Evolutionary conservation across 1,284 basidiomycete genomes (phyloP).

Genomic region (Trichosporon sp.): DNA sequence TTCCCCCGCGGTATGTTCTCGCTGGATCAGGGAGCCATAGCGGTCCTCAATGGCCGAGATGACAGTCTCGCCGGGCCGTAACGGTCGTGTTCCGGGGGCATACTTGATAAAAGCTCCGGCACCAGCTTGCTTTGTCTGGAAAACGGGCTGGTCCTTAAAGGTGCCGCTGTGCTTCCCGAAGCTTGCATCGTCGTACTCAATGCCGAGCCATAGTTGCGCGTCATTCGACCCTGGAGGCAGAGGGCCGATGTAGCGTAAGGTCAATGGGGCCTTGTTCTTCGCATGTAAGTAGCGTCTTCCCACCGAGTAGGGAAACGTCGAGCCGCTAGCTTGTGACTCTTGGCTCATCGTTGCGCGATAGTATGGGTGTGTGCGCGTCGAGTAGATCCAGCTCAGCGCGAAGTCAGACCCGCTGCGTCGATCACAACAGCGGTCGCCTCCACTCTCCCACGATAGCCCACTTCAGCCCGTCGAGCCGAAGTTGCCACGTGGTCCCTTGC

Average conservation of each 20-base stretch:
- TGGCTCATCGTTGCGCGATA: background rate
- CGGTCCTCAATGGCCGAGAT: slow-evolving; percentile 66
- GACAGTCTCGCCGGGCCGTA: slow-evolving; percentile 61
- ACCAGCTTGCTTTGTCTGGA: slow-evolving; percentile 48
- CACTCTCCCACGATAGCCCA: background rate
- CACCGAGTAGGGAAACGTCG: slow-evolving; percentile 8
- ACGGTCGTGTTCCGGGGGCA: background rate
- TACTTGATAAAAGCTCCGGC: slow-evolving; percentile 43
- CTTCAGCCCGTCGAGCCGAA: too few relatives aligned
- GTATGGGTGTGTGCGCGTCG: background rate
- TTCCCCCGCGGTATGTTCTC: slow-evolving; percentile 1
- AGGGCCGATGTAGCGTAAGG: slow-evolving; percentile 38
- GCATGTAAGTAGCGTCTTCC: slow-evolving; percentile 35
- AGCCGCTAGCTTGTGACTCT: background rate
- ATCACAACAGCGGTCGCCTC: background rate
- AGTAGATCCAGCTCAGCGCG: background rate
- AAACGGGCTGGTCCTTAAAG: slow-evolving; percentile 73
- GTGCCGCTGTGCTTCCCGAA: slow-evolving; percentile 82
- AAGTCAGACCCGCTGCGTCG: background rate
- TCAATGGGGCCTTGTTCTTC: slow-evolving; percentile 32
- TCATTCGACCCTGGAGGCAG: slow-evolving; percentile 18
- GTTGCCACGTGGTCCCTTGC: background rate
- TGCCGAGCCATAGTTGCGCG: slow-evolving; percentile 66
- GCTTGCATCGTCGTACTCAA: slow-evolving; percentile 85
- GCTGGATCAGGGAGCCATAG: slow-evolving; percentile 51